A percentile compares a stretch with the other conserved stretches of the same genome.
phyloP scores from a whole-genome alignment of 495 filamentous ascomycete species.

The Hypoxylon subgilvum region DNA sequence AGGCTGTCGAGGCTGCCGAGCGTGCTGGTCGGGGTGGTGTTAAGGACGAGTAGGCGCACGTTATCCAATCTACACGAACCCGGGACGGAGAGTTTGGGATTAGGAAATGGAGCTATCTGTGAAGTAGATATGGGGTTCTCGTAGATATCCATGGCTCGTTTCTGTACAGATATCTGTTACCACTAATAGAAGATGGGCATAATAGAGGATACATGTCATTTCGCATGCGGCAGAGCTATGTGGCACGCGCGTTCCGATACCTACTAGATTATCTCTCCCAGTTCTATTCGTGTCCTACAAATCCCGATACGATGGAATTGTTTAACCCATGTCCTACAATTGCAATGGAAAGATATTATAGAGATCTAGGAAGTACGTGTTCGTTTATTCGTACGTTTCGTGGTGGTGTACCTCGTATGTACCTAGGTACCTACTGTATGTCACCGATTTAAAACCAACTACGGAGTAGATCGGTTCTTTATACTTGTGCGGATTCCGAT shows the following conservation, averaged over 20 bases:
- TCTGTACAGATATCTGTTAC: neutral
- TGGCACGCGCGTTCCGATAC: neutral
- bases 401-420: neutral
- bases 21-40: slow-evolving; percentile 82
- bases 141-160: neutral
- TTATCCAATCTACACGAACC: slow-evolving; percentile 4
- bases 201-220: neutral
- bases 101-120: too few species aligned
- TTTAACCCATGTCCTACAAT: too few species aligned
- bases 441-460: slow-evolving; percentile 27
- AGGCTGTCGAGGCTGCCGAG: slow-evolving; percentile 86
- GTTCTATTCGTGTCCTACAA: too few species aligned
- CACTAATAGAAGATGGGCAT: slow-evolving; percentile 9
- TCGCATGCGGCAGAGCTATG: neutral
- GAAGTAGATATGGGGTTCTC: neutral
- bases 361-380: too few species aligned
- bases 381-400: too few species aligned
- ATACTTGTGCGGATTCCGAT: neutral
- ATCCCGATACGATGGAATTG: too few species aligned
- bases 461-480: too few species aligned
- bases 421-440: slow-evolving; percentile 19
- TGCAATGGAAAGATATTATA: too few species aligned
- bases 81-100: neutral
- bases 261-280: too few species aligned
- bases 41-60: slow-evolving; percentile 79